Conservation (phyloP, 2,329 filamentous ascomycete genomes). For the Leptoxyphium fumago region DNA sequence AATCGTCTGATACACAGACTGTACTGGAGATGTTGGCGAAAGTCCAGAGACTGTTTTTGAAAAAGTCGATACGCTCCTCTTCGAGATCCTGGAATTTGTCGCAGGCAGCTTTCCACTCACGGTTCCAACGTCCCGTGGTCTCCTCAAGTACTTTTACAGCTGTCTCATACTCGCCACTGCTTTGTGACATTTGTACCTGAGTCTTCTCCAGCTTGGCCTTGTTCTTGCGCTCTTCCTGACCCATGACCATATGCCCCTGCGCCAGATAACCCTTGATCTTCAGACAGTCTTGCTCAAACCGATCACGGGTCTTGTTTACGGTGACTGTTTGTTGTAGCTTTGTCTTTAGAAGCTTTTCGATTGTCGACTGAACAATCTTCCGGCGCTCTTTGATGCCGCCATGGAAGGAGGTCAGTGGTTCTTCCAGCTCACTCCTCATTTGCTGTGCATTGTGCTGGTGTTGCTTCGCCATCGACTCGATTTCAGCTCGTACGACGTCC, state of each 20-base stretch:
- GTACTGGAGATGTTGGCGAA: conserved; percentile 97
- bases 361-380: conserved; percentile 88
- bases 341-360: conserved; percentile 84
- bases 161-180: conserved; percentile 84
- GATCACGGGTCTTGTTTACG: conserved; percentile 91
- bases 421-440: conserved; percentile 93
- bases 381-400: conserved; percentile 92
- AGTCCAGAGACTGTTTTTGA: conserved; percentile 93
- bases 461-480: conserved; percentile 86
- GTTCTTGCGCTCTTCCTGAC: conserved; percentile 95
- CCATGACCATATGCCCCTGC: conserved; percentile 99
- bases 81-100: conserved; percentile 98
- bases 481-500: conserved; percentile 75
- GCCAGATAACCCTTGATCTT: conserved; percentile 98
- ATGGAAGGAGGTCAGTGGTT: conserved; percentile 78
- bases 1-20: conserved; percentile 91
- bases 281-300: conserved; percentile 92
- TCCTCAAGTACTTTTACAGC: conserved; percentile 90
- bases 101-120: conserved; percentile 94
- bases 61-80: conserved; percentile 91
- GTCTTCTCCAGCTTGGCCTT: conserved; percentile 98
- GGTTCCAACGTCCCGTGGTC: conserved; percentile 89
- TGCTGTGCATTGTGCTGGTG: conserved; percentile 80
- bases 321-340: conserved; percentile 82
- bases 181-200: conserved; percentile 81